Evolutionary conservation across 169 alveolate species (phyloP).

Genomic region (Plasmodium coatneyi): DNA sequence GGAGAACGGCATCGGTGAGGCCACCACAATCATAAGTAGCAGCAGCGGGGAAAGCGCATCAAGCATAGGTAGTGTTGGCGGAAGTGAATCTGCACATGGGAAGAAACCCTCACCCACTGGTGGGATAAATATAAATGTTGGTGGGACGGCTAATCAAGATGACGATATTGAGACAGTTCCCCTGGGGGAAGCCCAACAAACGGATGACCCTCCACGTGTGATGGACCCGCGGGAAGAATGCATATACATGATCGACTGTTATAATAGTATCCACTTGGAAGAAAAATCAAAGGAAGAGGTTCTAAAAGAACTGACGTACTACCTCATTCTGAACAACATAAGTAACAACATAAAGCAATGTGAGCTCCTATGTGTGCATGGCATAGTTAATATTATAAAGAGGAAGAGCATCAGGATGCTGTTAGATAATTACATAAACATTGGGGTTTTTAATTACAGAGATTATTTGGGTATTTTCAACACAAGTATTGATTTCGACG

Average conservation of each 20-base stretch:
- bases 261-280: conserved; percentile 53
- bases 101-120: background rate
- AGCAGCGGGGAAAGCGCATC: background rate
- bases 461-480: conserved; percentile 74
- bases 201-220: background rate
- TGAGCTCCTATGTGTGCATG: conserved; percentile 83
- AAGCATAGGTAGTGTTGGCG: background rate
- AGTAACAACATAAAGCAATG: conserved; percentile 83
- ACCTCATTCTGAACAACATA: conserved; percentile 84
- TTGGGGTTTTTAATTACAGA: conserved; percentile 72
- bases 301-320: conserved; percentile 80
- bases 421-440: conserved; percentile 83
- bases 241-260: conserved; percentile 39
- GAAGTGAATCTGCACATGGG: background rate
- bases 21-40: background rate
- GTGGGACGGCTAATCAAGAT: background rate
- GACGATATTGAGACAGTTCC: background rate
- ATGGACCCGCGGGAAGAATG: conserved; percentile 24
- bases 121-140: background rate
- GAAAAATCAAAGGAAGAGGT: conserved; percentile 57
- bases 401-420: conserved; percentile 83
- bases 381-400: conserved; percentile 85
- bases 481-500: conserved; percentile 73
- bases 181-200: background rate
- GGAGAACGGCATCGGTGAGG: background rate